phyloP scores from a whole-genome alignment of 768 basidiomycete species.

The Tremella yokohamensis region DNA sequence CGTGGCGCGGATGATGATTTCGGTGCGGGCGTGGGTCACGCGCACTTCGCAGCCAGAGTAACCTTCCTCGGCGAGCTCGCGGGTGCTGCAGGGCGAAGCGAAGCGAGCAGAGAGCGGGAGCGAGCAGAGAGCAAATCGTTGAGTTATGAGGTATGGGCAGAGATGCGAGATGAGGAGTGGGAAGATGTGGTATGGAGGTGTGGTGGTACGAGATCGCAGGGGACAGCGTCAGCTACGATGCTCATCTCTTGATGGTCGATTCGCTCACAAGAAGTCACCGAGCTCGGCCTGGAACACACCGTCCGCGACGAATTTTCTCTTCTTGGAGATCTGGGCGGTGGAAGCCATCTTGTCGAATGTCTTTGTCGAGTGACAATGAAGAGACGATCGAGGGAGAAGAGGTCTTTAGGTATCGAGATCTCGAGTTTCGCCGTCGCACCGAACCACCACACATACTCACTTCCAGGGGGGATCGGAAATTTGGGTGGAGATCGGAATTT shows the following conservation, averaged over 20 bases:
- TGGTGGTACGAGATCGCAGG: conserved; percentile 4
- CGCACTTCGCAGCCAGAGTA: conserved; percentile 99
- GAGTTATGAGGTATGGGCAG: conserved; percentile 34
- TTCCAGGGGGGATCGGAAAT: conserved; percentile 7
- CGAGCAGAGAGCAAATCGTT: not conserved
- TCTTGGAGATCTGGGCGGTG: conserved; percentile 73
- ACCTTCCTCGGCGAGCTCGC: conserved; percentile 97
- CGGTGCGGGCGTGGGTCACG: conserved; percentile 97
- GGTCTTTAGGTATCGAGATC: conserved; percentile 1
- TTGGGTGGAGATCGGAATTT: conserved; percentile 7
- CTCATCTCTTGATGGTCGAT: not conserved
- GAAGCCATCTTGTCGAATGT: conserved; percentile 46
- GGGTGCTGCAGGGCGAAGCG: conserved; percentile 42
- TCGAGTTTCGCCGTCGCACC: not conserved
- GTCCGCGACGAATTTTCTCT: conserved; percentile 94
- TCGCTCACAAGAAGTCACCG: conserved; percentile 81
- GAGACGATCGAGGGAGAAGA: conserved; percentile 3
- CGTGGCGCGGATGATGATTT: conserved; percentile 99
- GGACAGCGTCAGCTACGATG: conserved; percentile 4
- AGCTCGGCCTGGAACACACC: conserved; percentile 99
- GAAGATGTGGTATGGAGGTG: not conserved
- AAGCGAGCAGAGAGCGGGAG: not conserved
- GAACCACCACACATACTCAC: not conserved
- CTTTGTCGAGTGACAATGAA: conserved; percentile 19
- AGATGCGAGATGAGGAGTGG: not conserved